Conservation (phyloP, 1,284 basidiomycete genomes). For the Spongiforma sp. region DNA sequence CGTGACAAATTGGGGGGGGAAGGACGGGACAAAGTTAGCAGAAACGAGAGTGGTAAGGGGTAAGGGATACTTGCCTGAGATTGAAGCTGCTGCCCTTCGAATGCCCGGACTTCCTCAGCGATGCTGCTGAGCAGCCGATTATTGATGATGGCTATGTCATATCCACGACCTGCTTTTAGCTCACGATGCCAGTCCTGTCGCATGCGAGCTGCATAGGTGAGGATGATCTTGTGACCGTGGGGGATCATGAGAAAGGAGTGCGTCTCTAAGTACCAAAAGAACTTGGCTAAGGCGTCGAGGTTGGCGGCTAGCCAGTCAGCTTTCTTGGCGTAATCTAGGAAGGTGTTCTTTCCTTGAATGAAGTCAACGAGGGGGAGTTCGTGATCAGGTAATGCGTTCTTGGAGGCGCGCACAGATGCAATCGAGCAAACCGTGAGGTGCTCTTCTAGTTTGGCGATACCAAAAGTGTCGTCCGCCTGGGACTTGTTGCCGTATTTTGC, state of each 20-base stretch:
- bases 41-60: neutral
- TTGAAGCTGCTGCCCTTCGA: neutral
- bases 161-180: neutral
- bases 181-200: neutral
- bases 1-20: too few species aligned
- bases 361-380: neutral
- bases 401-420: neutral
- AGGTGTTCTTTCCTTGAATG: neutral
- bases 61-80: neutral
- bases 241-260: neutral
- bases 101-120: neutral
- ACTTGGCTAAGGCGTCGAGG: neutral
- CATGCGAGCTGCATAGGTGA: neutral
- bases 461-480: neutral
- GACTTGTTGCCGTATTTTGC: neutral
- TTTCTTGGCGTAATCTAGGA: neutral
- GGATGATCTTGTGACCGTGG: neutral
- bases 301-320: neutral
- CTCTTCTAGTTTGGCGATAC: neutral
- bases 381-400: neutral
- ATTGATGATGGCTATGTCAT: neutral
- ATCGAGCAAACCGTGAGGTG: neutral
- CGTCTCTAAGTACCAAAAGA: neutral
- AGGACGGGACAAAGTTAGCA: neutral
- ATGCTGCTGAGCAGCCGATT: neutral